Conservation (phyloP, 768 basidiomycete genomes). For the Cubamyces sp. region DNA sequence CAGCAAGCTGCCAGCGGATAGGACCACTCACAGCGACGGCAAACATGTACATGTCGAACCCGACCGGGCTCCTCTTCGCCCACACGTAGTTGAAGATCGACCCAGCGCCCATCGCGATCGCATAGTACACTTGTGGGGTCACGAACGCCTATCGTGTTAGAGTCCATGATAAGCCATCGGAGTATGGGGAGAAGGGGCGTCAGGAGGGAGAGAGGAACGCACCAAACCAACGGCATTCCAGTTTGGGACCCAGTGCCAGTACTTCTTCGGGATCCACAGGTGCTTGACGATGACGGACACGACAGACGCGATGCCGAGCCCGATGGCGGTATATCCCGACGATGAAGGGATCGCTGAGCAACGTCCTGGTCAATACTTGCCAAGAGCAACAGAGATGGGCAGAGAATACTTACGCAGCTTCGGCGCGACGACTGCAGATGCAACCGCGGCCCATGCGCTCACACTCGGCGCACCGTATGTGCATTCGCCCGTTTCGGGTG, state of each 20-base stretch:
- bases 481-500: slow-evolving; percentile 40
- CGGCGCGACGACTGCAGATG: slow-evolving; percentile 24
- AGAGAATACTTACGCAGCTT: slow-evolving; percentile 14
- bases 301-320: slow-evolving; percentile 21
- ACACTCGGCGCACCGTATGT: slow-evolving; percentile 61
- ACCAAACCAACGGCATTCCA: slow-evolving; percentile 32
- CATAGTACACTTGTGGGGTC: slow-evolving; percentile 28
- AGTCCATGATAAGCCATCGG: no score
- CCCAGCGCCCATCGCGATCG: slow-evolving; percentile 42
- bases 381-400: slow-evolving; percentile 31
- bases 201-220: not conserved
- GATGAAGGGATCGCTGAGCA: slow-evolving; percentile 34
- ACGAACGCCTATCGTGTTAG: slow-evolving; percentile 21
- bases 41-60: slow-evolving; percentile 43
- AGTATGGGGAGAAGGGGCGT: not conserved
- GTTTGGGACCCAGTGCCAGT: slow-evolving; percentile 31
- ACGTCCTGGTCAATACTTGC: not conserved
- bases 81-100: slow-evolving; percentile 53
- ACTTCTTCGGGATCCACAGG: slow-evolving; percentile 25
- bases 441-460: slow-evolving; percentile 52
- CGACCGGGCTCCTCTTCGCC: slow-evolving; percentile 43
- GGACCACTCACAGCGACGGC: slow-evolving; percentile 33
- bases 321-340: slow-evolving; percentile 28
- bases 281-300: slow-evolving; percentile 24
- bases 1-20: no score